Base-by-base conservation (phyloP, 768 basidiomycete species). In the Tulasnella sp. region DNA sequence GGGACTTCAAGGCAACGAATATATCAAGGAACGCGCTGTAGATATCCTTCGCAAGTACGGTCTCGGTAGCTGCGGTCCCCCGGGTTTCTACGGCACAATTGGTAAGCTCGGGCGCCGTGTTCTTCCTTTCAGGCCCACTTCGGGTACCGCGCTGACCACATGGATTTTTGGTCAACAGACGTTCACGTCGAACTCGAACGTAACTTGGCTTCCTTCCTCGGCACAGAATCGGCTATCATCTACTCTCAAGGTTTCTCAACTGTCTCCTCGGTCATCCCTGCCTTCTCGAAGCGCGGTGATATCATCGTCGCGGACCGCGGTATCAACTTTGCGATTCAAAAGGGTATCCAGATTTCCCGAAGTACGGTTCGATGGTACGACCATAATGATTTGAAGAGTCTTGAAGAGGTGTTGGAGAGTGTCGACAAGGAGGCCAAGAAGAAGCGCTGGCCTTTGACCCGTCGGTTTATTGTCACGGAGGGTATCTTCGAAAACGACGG, bases 291-390 rank as follows among this genome's bases (percentile, higher is more conserved):
- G 79, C 88, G 96, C 74, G 95, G 95, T 1, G 96, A 99, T 77
- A 88, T 99, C 77, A 95, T 99, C 77, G 92, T 99, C n/a, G 95
- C 94, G 3, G 96, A 99, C 80, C 88, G 94, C n/a, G 87, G 89
- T n/a, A 89, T 95, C 76, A 96, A 92, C 80, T 94, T 98, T 79
- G 89, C 92, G 17, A 92, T 98, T 69, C 95, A 98, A 79, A 96
- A 95, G 80, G 97, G 96, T 19, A 88, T 98, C 35, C 91, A 96
- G 79, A 94, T 98, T 73, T 92, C 90, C 22, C 89, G 97, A 44
- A 92, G 89, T 6, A 94, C 90, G 0, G 87, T 98, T 39, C 87
- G 92, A 69, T 99, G 94, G 94, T 99, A 87, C 79, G 95, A 98
- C 76, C 97, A 98, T 79, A 97, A 96, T 76, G 95, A 98, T 78